Conservation (phyloP, 768 basidiomycete species). For the Tricholoma terreum region DNA sequence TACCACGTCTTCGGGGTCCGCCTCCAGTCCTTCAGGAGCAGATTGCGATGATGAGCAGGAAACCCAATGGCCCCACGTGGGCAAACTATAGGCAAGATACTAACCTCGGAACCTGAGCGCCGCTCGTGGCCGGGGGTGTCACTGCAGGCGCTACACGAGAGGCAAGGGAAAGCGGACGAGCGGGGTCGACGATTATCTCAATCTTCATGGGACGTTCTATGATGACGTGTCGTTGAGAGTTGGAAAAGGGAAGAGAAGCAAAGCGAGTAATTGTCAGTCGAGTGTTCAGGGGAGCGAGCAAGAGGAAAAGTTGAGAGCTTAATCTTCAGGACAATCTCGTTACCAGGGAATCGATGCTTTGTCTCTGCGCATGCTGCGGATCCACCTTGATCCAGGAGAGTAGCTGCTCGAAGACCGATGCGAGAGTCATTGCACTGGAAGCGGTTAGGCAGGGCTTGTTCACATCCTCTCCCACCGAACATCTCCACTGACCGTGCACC, state of each 20-base stretch:
- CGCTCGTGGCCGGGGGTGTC: constrained; percentile 21
- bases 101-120: constrained; percentile 29
- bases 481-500: constrained; percentile 13
- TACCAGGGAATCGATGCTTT: constrained; percentile 36
- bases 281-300: constrained; percentile 38
- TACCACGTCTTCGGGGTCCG: constrained; percentile 42
- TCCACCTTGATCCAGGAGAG: constrained; percentile 13
- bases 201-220: constrained; percentile 98
- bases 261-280: constrained; percentile 48
- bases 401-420: neutral
- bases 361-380: constrained; percentile 34
- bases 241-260: constrained; percentile 33
- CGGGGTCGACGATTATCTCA: constrained; percentile 92
- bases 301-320: constrained; percentile 42
- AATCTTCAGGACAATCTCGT: constrained; percentile 29
- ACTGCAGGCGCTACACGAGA: constrained; percentile 82
- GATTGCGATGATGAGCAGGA: constrained; percentile 5
- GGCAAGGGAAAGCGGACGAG: constrained; percentile 65
- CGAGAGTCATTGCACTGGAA: constrained; percentile 21
- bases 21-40: constrained; percentile 27
- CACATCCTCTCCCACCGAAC: constrained; percentile 17
- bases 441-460: constrained; percentile 24
- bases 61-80: constrained; percentile 2
- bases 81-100: constrained; percentile 13
- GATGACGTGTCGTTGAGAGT: constrained; percentile 32